phyloP scores from a whole-genome alignment of 1,284 basidiomycete genomes.

The Apiotrichum sp. region DNA sequence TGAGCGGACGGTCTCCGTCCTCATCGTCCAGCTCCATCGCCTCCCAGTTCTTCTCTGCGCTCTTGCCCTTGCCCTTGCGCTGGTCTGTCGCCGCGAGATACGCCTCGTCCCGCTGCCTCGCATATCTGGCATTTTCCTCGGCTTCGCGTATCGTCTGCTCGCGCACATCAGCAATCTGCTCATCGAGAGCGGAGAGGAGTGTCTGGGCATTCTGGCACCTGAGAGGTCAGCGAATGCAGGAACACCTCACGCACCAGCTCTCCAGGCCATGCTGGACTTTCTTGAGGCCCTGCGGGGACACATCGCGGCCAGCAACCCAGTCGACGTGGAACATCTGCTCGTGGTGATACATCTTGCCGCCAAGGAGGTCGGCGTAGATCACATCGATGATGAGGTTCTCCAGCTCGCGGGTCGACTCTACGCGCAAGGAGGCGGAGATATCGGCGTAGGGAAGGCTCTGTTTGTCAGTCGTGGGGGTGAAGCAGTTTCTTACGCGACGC shows the following conservation, averaged over 20 bases:
- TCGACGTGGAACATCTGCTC: slow-evolving; percentile 79
- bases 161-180: slow-evolving; percentile 25
- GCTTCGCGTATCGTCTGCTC: slow-evolving; percentile 4
- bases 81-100: background rate
- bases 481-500: slow-evolving; percentile 54
- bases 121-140: slow-evolving; percentile 3
- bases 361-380: slow-evolving; percentile 81
- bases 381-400: slow-evolving; percentile 95
- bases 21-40: slow-evolving; percentile 4
- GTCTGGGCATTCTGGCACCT: slow-evolving; percentile 70
- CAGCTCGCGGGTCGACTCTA: slow-evolving; percentile 64
- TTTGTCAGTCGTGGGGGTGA: background rate
- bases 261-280: slow-evolving; percentile 58
- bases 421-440: slow-evolving; percentile 52
- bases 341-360: slow-evolving; percentile 86
- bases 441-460: slow-evolving; percentile 31
- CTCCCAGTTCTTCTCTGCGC: background rate
- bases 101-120: slow-evolving; percentile 4
- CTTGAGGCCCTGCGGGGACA: slow-evolving; percentile 62
- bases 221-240: background rate
- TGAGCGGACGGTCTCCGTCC: background rate
- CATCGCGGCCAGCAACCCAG: slow-evolving; percentile 81
- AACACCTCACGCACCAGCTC: slow-evolving; percentile 57
- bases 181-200: slow-evolving; percentile 55
- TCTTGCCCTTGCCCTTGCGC: background rate